phyloP scores from a whole-genome alignment of 495 filamentous ascomycete genomes.

The Penicillium paradoxum region DNA sequence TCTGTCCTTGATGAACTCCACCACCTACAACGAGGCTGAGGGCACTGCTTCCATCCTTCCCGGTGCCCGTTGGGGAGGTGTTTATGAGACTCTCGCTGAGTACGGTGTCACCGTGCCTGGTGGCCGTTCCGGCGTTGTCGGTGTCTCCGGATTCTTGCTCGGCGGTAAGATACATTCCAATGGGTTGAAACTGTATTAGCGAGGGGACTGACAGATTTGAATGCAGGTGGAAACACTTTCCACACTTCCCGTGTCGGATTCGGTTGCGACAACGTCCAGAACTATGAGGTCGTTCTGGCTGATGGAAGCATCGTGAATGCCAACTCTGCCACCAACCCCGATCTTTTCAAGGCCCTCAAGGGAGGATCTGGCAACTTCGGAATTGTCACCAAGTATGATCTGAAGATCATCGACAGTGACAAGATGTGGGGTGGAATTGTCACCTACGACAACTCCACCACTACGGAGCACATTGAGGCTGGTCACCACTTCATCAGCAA shows the following conservation, averaged over 20 bases:
- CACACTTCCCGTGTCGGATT: constrained; percentile 38
- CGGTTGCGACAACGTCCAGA: constrained; percentile 44
- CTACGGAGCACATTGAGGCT: background rate
- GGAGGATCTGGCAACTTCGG: constrained; percentile 53
- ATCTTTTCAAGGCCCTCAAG: constrained; percentile 51
- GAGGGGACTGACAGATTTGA: background rate
- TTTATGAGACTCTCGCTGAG: constrained; percentile 34
- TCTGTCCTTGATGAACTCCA: constrained; percentile 39
- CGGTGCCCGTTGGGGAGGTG: constrained; percentile 42
- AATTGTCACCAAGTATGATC: constrained; percentile 50
- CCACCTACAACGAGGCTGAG: constrained; percentile 33
- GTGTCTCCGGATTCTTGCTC: constrained; percentile 38
- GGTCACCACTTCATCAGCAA: constrained; percentile 3
- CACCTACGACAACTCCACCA: constrained; percentile 5
- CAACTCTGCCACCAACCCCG: constrained; percentile 33
- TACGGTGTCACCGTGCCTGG: constrained; percentile 33
- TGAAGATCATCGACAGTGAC: constrained; percentile 25
- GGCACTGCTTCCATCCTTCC: constrained; percentile 37
- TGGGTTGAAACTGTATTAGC: background rate
- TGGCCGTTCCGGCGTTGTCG: constrained; percentile 37
- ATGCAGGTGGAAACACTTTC: constrained; percentile 36
- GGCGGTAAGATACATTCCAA: constrained; percentile 23
- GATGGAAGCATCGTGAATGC: constrained; percentile 45
- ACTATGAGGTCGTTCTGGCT: constrained; percentile 50
- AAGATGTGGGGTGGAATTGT: constrained; percentile 37